phyloP scores from a whole-genome alignment of 1,284 basidiomycete genomes.

The Moesziomyces globuligerus region DNA sequence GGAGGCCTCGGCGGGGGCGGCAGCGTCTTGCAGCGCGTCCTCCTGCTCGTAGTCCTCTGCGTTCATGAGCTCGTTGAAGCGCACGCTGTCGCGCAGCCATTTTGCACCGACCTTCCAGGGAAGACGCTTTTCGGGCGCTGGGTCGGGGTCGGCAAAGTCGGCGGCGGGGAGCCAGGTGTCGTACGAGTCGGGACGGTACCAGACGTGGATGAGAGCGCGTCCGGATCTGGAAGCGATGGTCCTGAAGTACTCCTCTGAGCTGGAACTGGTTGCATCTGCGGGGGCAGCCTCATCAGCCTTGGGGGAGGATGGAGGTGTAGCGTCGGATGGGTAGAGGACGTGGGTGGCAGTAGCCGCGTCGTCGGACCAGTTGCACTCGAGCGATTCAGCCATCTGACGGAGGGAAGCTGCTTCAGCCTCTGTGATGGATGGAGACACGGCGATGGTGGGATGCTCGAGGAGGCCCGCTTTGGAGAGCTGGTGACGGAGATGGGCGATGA shows the following conservation, averaged over 20 bases:
- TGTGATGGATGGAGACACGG: slow-evolving; percentile 51
- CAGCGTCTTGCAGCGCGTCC: slow-evolving; percentile 40
- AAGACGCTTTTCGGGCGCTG: slow-evolving; percentile 56
- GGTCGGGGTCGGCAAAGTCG: slow-evolving; percentile 65
- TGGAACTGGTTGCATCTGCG: too few relatives aligned
- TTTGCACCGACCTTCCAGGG: slow-evolving; percentile 58
- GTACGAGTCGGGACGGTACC: slow-evolving; percentile 68
- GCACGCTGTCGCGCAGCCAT: slow-evolving; percentile 62
- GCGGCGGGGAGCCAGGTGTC: slow-evolving; percentile 67
- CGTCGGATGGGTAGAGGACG: slow-evolving; percentile 53
- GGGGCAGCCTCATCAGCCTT: slow-evolving; percentile 37
- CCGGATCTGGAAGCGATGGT: slow-evolving; percentile 59
- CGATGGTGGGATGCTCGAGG: slow-evolving; percentile 46
- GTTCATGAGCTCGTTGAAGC: slow-evolving; percentile 67
- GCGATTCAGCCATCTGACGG: slow-evolving; percentile 45
- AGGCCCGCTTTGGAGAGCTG: slow-evolving; percentile 40
- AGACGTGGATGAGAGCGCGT: slow-evolving; percentile 66
- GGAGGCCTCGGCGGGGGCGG: slow-evolving; percentile 13
- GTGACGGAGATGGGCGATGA: slow-evolving; percentile 54
- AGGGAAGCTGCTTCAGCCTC: slow-evolving; percentile 58
- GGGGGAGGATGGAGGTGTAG: slow-evolving; percentile 47
- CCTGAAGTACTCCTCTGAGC: slow-evolving; percentile 61
- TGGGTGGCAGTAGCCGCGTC: slow-evolving; percentile 55
- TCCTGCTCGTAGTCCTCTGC: slow-evolving; percentile 66
- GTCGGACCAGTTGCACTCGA: slow-evolving; percentile 61